Evolutionary conservation across 129 eudicot species (phyloP).

Genomic region (Tagetes patula): DNA sequence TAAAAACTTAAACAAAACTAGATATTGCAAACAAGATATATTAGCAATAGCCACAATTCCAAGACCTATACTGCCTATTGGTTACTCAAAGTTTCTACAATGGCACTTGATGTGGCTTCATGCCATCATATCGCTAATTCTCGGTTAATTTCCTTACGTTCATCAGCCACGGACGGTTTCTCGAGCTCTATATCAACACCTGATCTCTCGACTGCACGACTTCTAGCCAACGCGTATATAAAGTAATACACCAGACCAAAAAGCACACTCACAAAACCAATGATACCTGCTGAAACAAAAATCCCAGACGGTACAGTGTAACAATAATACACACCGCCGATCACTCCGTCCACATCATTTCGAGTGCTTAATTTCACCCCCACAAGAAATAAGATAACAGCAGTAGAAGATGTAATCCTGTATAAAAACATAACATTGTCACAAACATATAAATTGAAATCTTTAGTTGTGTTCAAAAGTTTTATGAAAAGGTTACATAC

Average conservation of each 20-base stretch:
- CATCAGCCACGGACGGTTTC: conserved; percentile 4
- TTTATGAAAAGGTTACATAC: background rate
- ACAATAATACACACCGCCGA: conserved; percentile 14
- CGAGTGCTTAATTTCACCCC: conserved; percentile 22
- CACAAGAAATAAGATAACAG: conserved; percentile 7
- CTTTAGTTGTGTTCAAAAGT: background rate
- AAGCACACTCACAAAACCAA: conserved; percentile 25
- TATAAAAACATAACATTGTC: background rate
- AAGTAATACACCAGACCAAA: conserved; percentile 15
- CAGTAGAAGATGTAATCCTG: conserved; percentile 24
- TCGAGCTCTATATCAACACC: conserved; percentile 18
- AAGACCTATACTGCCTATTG: background rate
- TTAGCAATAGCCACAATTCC: background rate
- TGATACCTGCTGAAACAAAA: conserved; percentile 15
- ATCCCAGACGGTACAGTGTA: conserved; percentile 8
- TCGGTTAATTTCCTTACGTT: too few species aligned
- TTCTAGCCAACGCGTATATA: conserved; percentile 13
- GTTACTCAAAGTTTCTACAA: background rate
- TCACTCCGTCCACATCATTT: background rate
- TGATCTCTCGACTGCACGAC: background rate
- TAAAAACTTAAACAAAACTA: background rate
- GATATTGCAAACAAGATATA: background rate
- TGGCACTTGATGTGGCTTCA: background rate
- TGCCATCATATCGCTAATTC: background rate
- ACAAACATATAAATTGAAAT: background rate